These are phyloP conservation scores for Phytopythium montanum DNA, from an alignment of 352 stramenopile species.

Conservation along the genomic window DNA sequence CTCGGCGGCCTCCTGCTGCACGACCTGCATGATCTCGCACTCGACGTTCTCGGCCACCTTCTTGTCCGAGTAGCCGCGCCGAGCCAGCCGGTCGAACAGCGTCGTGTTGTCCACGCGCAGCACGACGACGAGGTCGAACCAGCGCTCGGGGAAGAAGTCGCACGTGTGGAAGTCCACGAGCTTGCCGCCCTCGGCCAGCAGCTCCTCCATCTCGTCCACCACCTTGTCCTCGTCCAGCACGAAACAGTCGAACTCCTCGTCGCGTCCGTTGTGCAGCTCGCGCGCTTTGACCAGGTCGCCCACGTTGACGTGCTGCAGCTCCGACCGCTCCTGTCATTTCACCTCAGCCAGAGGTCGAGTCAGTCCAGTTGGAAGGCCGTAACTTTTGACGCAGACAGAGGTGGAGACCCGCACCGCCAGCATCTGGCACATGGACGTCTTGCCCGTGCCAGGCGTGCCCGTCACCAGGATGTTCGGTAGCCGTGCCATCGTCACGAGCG, in stretches of 20 bases:
- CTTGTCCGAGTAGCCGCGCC: conserved; percentile 93
- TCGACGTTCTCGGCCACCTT: conserved; percentile 97
- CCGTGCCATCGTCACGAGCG: conserved; percentile 31
- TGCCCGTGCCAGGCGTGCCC: conserved; percentile 95
- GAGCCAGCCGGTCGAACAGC: conserved; percentile 86
- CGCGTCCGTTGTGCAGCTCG: conserved; percentile 73
- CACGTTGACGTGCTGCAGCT: conserved; percentile 93
- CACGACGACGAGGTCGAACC: conserved; percentile 95
- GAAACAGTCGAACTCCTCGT: conserved; percentile 96
- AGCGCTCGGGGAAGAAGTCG: conserved; percentile 98
- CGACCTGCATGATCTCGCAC: conserved; percentile 98
- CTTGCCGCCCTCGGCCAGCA: conserved; percentile 86
- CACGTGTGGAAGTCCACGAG: conserved; percentile 97
- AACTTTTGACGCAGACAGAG: background rate
- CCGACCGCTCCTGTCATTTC: conserved; percentile 61
- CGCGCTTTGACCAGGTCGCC: conserved; percentile 91
- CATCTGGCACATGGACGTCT: conserved; percentile 93
- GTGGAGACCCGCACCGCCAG: conserved; percentile 55
- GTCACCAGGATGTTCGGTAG: conserved; percentile 97
- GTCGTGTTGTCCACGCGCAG: conserved; percentile 91
- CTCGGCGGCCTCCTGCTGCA: conserved; percentile 95
- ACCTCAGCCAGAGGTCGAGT: conserved; percentile 5
- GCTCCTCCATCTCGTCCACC: conserved; percentile 92
- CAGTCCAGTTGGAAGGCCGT: background rate
- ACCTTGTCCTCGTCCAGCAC: conserved; percentile 98